Evolutionary conservation across 139 green algal genomes (phyloP).

Genomic region (Coccomyxa sp.): DNA sequence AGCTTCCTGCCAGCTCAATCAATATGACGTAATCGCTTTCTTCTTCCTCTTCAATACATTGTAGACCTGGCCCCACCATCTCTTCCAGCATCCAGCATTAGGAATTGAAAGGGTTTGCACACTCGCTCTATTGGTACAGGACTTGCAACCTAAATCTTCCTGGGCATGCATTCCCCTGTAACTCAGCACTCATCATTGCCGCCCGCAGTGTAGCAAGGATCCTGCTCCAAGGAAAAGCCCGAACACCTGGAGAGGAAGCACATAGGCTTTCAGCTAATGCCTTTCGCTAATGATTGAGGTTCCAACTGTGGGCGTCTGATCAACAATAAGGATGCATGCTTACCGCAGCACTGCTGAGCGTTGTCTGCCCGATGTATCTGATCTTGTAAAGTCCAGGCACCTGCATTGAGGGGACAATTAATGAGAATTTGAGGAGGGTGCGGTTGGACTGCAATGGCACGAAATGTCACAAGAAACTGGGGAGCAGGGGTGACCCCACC

Average conservation of each 20-base stretch:
- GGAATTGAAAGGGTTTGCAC: too few relatives aligned
- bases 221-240: conserved; percentile 62
- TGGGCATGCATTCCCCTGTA: not conserved
- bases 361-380: conserved; percentile 66
- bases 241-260: conserved; percentile 38
- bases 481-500: not conserved
- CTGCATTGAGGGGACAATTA: conserved; percentile 22
- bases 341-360: conserved; percentile 58
- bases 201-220: conserved; percentile 53
- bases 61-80: too few relatives aligned
- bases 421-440: too few relatives aligned
- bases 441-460: too few relatives aligned
- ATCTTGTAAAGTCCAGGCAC: conserved; percentile 67
- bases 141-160: not conserved
- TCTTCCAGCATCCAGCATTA: too few relatives aligned
- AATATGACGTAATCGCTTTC: too few relatives aligned
- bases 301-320: not conserved
- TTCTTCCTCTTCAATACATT: too few relatives aligned
- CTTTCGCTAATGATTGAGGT: not conserved
- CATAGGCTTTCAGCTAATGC: not conserved
- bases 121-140: too few relatives aligned
- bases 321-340: not conserved
- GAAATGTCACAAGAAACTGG: not conserved
- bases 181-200: not conserved
- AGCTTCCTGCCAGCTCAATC: too few relatives aligned